These are phyloP conservation scores for Austroboletus niveus DNA, from an alignment of 1,284 basidiomycete genomes.

Conservation along the genomic window DNA sequence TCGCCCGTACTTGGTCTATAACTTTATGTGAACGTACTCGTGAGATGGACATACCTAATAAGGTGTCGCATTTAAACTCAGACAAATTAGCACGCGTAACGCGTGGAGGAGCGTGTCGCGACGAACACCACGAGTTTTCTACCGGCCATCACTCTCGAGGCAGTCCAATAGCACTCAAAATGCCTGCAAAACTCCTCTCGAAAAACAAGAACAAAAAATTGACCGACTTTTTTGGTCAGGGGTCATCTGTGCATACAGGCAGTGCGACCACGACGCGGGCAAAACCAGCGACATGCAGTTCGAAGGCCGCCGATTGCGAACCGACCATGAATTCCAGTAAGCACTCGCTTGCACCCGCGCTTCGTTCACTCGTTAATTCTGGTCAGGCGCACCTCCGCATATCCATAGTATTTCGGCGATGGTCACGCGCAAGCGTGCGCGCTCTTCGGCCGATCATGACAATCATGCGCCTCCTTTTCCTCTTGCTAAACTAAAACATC, in stretches of 20 bases:
- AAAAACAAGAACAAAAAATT: constrained; percentile 21
- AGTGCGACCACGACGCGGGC: constrained; percentile 9
- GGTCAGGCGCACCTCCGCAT: constrained; percentile 11
- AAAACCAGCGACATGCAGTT: constrained; percentile 9
- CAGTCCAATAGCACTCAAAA: constrained; percentile 5
- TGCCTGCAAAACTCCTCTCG: constrained; percentile 16
- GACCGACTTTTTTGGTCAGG: constrained; percentile 30
- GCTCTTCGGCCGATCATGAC: constrained; percentile 22
- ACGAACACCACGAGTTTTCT: too few species aligned
- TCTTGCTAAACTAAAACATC: constrained; percentile 13
- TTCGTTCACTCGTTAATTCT: constrained; percentile 7
- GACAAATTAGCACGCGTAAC: not conserved
- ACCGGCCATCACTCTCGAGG: not conserved
- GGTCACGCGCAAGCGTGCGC: constrained; percentile 26
- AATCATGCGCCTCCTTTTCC: not conserved
- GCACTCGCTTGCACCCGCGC: not conserved
- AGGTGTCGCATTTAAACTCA: not conserved
- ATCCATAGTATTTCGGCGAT: constrained; percentile 11
- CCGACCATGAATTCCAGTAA: constrained; percentile 8
- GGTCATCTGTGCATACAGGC: not conserved
- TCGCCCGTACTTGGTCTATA: too few species aligned
- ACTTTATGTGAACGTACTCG: not conserved
- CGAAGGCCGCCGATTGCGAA: constrained; percentile 2
- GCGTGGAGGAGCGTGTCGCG: constrained; percentile 12
- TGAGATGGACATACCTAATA: not conserved